phyloP scores from a whole-genome alignment of 192 early-diverging fungal species.

The Martensiomyces pterosporus region DNA sequence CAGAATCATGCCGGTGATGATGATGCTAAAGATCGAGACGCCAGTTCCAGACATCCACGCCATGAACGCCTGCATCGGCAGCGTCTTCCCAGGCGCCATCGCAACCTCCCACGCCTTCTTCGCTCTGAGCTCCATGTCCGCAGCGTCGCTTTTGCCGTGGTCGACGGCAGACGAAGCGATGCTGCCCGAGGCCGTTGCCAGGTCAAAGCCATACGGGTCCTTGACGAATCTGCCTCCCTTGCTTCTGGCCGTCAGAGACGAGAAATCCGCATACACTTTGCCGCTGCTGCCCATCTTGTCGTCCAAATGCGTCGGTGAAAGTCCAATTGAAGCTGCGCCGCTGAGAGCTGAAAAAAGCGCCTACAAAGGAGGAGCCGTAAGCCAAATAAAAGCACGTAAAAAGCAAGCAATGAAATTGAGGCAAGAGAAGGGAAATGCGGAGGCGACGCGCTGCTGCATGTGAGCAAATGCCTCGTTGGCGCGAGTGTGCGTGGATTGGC shows the following conservation, averaged over 20 bases:
- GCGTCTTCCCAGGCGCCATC: constrained; percentile 78
- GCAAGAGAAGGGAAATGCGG: too few relatives aligned
- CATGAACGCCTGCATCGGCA: constrained; percentile 99
- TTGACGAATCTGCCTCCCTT: constrained; percentile 6
- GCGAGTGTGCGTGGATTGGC: too few relatives aligned
- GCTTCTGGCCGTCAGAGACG: constrained; percentile 20
- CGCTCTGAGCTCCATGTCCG: constrained; percentile 32
- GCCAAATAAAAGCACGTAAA: too few relatives aligned
- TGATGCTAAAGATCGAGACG: constrained; percentile 93
- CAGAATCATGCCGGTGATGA: constrained; percentile 95
- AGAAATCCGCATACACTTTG: constrained; percentile 39
- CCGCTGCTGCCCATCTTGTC: constrained; percentile 4
- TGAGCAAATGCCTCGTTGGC: too few relatives aligned
- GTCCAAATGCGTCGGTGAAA: too few relatives aligned
- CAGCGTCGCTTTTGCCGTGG: constrained; percentile 10
- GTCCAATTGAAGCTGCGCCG: too few relatives aligned
- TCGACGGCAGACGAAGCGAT: constrained; percentile 1
- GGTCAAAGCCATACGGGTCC: constrained; percentile 36
- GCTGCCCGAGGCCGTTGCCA: constrained; percentile 12
- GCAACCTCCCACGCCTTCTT: constrained; percentile 99
- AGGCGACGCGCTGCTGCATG: too few relatives aligned
- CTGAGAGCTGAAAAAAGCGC: too few relatives aligned
- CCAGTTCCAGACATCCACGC: constrained; percentile 97
- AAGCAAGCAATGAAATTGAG: too few relatives aligned
- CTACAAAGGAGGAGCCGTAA: too few relatives aligned